Evolutionary conservation across 2,329 filamentous ascomycete species (phyloP).

Genomic region (Diaporthe longicolla): DNA sequence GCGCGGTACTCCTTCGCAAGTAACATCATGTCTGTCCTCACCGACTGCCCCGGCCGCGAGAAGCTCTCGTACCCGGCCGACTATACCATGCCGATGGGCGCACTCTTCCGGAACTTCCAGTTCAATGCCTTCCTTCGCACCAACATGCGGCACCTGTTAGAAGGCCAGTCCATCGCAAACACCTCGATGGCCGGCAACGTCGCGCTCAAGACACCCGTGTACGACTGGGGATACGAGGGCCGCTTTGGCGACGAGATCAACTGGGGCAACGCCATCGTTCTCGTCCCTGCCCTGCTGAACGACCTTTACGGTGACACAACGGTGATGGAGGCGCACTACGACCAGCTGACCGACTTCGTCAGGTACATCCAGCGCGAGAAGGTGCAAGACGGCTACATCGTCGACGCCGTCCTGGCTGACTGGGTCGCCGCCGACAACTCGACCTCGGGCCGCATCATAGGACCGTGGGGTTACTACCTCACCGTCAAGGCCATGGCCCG

Average conservation of each 20-base stretch:
- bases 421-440: constrained; percentile 33
- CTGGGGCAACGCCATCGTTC: constrained; percentile 39
- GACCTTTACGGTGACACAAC: constrained; percentile 36
- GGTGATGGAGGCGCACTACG: constrained; percentile 36
- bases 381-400: constrained; percentile 29
- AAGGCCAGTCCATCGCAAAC: not conserved
- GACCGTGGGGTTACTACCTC: constrained; percentile 38
- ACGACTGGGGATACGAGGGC: constrained; percentile 38
- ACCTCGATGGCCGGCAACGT: constrained; percentile 10
- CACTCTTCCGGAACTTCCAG: constrained; percentile 36
- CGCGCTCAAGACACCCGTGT: constrained; percentile 38
- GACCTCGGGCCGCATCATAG: constrained; percentile 38
- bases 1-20: constrained; percentile 38
- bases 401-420: constrained; percentile 36
- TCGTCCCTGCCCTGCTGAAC: constrained; percentile 33
- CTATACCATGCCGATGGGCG: constrained; percentile 39
- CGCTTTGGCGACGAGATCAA: constrained; percentile 40
- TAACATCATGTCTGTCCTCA: constrained; percentile 40
- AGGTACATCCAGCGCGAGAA: constrained; percentile 39
- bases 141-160: not conserved
- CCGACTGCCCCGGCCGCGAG: constrained; percentile 38
- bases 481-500: constrained; percentile 39
- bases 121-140: constrained; percentile 17
- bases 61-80: constrained; percentile 38
- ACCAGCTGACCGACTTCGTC: constrained; percentile 36